phyloP scores from a whole-genome alignment of 352 stramenopile genomes.

The Phytophthora ohioensis region DNA sequence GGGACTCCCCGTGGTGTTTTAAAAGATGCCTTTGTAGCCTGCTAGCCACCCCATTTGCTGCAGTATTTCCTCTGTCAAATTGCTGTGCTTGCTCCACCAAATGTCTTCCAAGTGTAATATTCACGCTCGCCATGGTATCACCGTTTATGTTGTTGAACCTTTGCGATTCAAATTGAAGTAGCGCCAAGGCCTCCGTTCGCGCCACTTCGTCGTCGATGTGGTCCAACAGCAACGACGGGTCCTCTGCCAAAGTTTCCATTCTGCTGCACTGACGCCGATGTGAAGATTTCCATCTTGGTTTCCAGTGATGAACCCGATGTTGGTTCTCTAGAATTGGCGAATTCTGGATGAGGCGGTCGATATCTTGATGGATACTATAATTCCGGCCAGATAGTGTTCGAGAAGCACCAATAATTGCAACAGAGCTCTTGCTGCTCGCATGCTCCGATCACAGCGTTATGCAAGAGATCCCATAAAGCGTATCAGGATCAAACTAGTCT shows the following conservation, averaged over 20 bases:
- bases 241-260: neutral
- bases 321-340: neutral
- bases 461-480: slow-evolving; percentile 5
- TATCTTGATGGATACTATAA: slow-evolving; percentile 23
- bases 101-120: no score
- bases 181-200: no score
- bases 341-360: slow-evolving; percentile 15
- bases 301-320: slow-evolving; percentile 11
- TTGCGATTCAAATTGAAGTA: no score
- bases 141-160: no score
- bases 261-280: neutral
- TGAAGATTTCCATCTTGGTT: slow-evolving; percentile 1
- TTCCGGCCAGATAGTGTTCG: slow-evolving; percentile 12
- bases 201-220: no score
- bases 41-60: no score
- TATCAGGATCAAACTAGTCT: slow-evolving; percentile 1
- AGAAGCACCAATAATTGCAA: slow-evolving; percentile 9
- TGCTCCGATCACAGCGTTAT: neutral
- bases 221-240: neutral
- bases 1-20: no score
- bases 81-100: no score
- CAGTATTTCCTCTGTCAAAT: no score
- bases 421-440: neutral
- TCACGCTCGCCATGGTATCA: no score
- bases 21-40: no score